Evolutionary conservation across 2,329 filamentous ascomycete species (phyloP).

Genomic region (Sclerotinia sclerotiorum): DNA sequence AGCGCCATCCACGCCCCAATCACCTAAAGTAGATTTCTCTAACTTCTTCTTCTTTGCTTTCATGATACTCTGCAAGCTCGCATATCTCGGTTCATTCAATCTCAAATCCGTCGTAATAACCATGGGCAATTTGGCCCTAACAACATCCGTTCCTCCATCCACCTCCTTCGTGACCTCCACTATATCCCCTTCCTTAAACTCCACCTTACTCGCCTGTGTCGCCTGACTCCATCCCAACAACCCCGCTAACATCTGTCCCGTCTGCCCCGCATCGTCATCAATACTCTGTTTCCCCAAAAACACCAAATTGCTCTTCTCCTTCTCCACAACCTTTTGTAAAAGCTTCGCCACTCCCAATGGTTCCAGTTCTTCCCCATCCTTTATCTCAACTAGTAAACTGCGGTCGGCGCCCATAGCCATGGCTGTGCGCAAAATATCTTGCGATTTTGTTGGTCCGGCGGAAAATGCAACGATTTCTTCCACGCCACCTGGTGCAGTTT

Average conservation of each 20-base stretch:
- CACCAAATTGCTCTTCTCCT: conserved; percentile 87
- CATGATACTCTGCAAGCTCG: conserved; percentile 97
- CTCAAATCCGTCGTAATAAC: conserved; percentile 93
- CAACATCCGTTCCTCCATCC: conserved; percentile 90
- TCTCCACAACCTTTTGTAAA: conserved; percentile 73
- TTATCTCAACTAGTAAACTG: conserved; percentile 79
- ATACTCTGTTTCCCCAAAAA: conserved; percentile 97
- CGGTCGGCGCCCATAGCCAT: conserved; percentile 99
- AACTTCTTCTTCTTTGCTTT: conserved; percentile 99
- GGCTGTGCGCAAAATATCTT: conserved; percentile 87
- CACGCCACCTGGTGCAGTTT: conserved; percentile 68
- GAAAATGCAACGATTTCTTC: conserved; percentile 89
- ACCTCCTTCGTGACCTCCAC: conserved; percentile 85
- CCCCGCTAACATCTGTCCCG: conserved; percentile 95
- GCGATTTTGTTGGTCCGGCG: conserved; percentile 82
- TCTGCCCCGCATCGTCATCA: conserved; percentile 93
- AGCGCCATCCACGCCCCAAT: conserved; percentile 74
- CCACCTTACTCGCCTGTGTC: conserved; percentile 85
- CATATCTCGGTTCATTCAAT: conserved; percentile 92
- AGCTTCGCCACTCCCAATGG: conserved; percentile 92
- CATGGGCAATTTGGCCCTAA: conserved; percentile 83
- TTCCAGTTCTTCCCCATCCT: conserved; percentile 76
- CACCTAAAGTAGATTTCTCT: conserved; percentile 83
- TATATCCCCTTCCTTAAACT: conserved; percentile 67
- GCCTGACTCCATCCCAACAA: conserved; percentile 91